Evolutionary conservation across 371 early-diverging fungal species (phyloP), one percentile per base, ranked within the genome.

Genomic region (Parasitella parasitica): DNA sequence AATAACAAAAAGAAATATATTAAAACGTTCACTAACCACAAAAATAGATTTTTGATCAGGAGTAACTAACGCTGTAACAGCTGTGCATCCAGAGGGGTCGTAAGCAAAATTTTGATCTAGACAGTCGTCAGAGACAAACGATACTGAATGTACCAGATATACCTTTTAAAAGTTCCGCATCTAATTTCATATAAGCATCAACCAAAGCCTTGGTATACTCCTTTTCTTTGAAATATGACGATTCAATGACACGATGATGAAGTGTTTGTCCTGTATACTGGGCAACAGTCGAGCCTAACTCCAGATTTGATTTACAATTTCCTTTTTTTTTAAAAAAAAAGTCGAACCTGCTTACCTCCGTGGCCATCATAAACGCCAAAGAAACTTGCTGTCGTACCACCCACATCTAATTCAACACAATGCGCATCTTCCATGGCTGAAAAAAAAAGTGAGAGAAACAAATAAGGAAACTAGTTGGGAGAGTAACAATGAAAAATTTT

Each of bases 331-430:
- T 3, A 12, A 22, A 9, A 20, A 22, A 18, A 43, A 7, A 2
- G 43, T n/a, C n/a, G n/a, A n/a, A n/a, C n/a, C n/a, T 5, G 2
- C 12, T 27, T 49, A 79, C 94, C 98, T 69, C 97, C 98, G 71
- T 98, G 98, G 7, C 98, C 98, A 79, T 98, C 98, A 76, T 90
- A 97, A 18, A 97, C 97, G 20, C 91, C 96, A 85, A 96, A 98
- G 78, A 96, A 97, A 27, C 91, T 85, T 15, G 76, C 72, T 32
- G 76, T 80, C 15, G 79, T 78, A 27, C 75, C 71, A 12, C 78
- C 76, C 18, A 97, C 66, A 58, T 87, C 85, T 34, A 95, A 81
- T 56, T 93, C 57, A 32, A 95, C 92, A 11, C 95, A 91, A 78
- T 98, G 98, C 11, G 96, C 97, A 78, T 98, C 98, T 78, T 97